Conservation (phyloP, 2,329 filamentous ascomycete genomes). For the Madurella mycetomatis region DNA sequence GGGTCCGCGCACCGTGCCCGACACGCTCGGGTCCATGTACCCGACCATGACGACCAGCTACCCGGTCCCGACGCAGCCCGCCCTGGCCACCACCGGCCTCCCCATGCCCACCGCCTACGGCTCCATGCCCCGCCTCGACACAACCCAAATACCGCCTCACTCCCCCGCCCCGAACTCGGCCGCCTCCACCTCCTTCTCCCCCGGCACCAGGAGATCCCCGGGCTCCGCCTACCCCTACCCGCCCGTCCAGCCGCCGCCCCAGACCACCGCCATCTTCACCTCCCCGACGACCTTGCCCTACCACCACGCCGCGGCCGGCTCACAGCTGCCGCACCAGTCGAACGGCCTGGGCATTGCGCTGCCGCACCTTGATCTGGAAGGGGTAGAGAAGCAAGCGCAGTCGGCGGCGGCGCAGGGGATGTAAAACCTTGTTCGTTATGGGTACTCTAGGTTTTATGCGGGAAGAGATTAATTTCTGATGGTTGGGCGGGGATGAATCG, state of each 20-base stretch:
- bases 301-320: neutral
- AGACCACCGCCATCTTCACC: neutral
- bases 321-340: neutral
- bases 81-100: constrained; percentile 13
- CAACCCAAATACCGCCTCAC: constrained; percentile 17
- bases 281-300: constrained; percentile 4
- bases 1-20: constrained; percentile 26
- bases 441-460: no score
- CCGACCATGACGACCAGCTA: constrained; percentile 18
- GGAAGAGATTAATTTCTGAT: no score
- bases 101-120: constrained; percentile 20
- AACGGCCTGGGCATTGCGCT: neutral
- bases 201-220: constrained; percentile 15
- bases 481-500: no score
- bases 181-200: constrained; percentile 22
- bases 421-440: no score
- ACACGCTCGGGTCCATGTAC: constrained; percentile 19
- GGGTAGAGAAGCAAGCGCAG: neutral
- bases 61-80: constrained; percentile 14
- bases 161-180: constrained; percentile 19
- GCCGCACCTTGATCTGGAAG: neutral
- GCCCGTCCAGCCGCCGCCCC: neutral
- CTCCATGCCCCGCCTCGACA: constrained; percentile 22
- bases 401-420: no score
- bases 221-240: constrained; percentile 9